Percentiles rank a stretch among this genome's conserved stretches.
phyloP scores from a whole-genome alignment of 371 early-diverging fungal species.

The Lichtheimia ornata region DNA sequence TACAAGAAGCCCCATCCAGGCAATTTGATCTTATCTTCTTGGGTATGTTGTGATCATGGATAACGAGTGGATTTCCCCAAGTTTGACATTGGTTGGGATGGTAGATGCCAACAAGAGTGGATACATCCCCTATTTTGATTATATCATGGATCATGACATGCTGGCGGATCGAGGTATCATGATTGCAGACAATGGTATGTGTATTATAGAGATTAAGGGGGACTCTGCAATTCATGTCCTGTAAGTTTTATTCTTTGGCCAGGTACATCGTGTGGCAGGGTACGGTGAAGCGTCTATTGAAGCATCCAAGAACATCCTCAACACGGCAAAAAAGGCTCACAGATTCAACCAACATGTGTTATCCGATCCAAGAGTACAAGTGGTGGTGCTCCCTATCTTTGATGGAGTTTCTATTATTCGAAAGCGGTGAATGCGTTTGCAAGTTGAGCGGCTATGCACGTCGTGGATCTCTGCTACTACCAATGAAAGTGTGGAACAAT shows the following conservation, averaged over 20 bases:
- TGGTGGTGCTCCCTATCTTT: slow-evolving; percentile 63
- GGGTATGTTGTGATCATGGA: slow-evolving; percentile 33
- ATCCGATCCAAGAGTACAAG: slow-evolving; percentile 63
- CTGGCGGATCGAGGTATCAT: slow-evolving; percentile 54
- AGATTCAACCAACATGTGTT: slow-evolving; percentile 66
- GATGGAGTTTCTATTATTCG: slow-evolving; percentile 70
- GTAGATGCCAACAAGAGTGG: slow-evolving; percentile 66
- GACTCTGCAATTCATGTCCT: neutral
- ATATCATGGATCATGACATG: slow-evolving; percentile 50
- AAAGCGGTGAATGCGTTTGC: slow-evolving; percentile 14
- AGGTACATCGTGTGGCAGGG: slow-evolving; percentile 38
- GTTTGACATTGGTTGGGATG: too few species aligned
- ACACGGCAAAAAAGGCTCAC: slow-evolving; percentile 46
- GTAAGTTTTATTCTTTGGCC: slow-evolving; percentile 40
- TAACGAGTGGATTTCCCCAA: neutral
- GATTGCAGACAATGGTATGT: slow-evolving; percentile 59
- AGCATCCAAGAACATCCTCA: slow-evolving; percentile 32
- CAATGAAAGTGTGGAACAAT: too few species aligned
- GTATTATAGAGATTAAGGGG: neutral
- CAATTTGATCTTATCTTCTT: slow-evolving; percentile 58
- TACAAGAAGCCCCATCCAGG: slow-evolving; percentile 8
- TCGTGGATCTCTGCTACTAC: too few species aligned
- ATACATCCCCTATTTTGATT: slow-evolving; percentile 55
- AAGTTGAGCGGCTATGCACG: too few species aligned
- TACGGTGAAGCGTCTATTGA: slow-evolving; percentile 1